Evolutionary conservation across 1,284 basidiomycete species (phyloP), one percentile per base, ranked within the genome.

Genomic region (Trametes pubescens): DNA sequence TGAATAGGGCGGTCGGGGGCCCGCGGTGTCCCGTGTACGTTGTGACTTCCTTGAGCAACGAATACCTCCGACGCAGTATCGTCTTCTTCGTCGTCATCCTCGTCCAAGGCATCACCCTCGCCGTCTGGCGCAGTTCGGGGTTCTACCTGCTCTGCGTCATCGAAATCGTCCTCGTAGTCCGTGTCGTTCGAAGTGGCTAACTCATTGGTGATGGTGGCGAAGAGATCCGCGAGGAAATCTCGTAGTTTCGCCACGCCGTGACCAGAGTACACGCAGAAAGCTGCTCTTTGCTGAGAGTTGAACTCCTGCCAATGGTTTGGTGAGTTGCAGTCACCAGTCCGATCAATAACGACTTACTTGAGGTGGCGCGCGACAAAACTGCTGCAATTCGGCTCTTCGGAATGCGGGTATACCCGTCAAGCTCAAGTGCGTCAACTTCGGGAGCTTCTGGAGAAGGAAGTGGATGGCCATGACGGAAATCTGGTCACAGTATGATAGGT

Each of bases 251-350:
- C 81, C 1, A 99, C 93, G 6, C 97, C 96, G 69, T 91, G 91
- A 43, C 95, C 95, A 5, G 95, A 97, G 78, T 95, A 99, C 13
- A 99, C 98, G 76, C 98, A 99, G 75, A 99, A 99, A 2, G 94
- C 89, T n/a, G 88, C 83, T 54, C 95, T 89, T 76, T 99, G 98
- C 58, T 90, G 92, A 34, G 90, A 84, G 74, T 94, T 99, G 77
- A 98, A 99, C 62, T 96, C 94, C 93, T 96, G 68, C 16, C 11
- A 8, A 9, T 3, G 5, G 16, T 14, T n/a, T 10, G 14, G 18
- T 16, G 18, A 24, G 52, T 18, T 26, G 18, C 9, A 16, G 13
- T 16, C 16, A 24, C 5, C 4, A 18, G 34, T 18, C 51, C n/a
- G n/a, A 49, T 22, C 52, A 56, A 35, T 26, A 21, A 24, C 35